phyloP scores from a whole-genome alignment of 1,139 yeast species.

The Magnusiomyces tetraspermus region DNA sequence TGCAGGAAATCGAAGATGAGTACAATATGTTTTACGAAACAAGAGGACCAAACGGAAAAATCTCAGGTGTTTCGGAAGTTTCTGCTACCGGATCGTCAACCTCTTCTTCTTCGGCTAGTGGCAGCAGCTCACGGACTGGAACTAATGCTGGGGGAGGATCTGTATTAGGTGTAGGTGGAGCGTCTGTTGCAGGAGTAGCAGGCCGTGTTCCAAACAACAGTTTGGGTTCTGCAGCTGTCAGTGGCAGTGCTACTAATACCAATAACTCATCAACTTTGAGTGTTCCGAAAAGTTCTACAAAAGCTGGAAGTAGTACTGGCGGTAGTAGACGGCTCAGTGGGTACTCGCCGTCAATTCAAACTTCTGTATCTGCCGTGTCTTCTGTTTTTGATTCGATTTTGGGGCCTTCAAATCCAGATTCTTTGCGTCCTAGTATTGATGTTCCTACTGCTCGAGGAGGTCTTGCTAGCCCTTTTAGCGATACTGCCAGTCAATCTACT shows the following conservation, averaged over 20 bases:
- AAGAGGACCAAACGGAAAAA: constrained; percentile 15
- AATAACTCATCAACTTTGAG: background rate
- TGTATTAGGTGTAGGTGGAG: background rate
- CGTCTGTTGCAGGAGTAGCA: background rate
- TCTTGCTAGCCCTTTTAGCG: background rate
- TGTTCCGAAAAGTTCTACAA: background rate
- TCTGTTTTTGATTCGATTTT: constrained; percentile 6
- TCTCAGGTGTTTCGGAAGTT: background rate
- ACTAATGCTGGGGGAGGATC: background rate
- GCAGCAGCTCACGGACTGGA: background rate
- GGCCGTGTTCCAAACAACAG: background rate
- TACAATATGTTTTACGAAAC: constrained; percentile 42
- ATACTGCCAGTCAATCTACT: background rate
- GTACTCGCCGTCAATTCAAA: constrained; percentile 7
- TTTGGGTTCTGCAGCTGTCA: background rate
- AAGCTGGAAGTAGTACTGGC: background rate
- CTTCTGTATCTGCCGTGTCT: constrained; percentile 8
- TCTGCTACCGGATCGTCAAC: background rate
- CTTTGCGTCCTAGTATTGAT: constrained; percentile 3
- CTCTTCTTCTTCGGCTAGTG: background rate
- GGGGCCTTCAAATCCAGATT: constrained; percentile 5
- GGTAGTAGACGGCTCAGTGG: background rate
- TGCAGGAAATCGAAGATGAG: constrained; percentile 42
- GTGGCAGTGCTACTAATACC: background rate
- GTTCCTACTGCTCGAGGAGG: background rate